Evolutionary conservation across 306 rosid species (phyloP).

Genomic region (Cicer arietinum): DNA sequence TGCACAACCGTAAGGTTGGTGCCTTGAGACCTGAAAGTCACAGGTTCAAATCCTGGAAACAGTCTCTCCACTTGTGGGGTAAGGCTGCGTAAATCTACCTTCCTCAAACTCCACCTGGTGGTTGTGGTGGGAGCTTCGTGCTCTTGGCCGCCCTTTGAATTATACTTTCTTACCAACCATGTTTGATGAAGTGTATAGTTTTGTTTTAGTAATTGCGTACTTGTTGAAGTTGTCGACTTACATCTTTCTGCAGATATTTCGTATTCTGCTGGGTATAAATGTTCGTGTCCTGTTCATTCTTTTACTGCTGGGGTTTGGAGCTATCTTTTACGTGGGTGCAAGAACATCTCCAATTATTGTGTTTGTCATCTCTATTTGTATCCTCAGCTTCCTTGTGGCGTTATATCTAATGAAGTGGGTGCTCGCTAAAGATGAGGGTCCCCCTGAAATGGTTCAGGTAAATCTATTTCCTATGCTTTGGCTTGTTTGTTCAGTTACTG

Average conservation of each 20-base stretch:
- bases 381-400: slow-evolving; percentile 83
- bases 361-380: slow-evolving; percentile 87
- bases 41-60: no score
- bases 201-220: background rate
- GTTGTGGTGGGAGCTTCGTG: no score
- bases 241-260: slow-evolving; percentile 73
- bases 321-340: slow-evolving; percentile 88
- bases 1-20: no score
- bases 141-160: no score
- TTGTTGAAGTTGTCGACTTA: slow-evolving; percentile 18
- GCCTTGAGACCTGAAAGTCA: no score
- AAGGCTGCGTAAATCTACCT: no score
- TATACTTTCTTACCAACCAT: background rate
- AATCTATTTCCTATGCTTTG: slow-evolving; percentile 44
- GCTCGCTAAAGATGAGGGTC: slow-evolving; percentile 97
- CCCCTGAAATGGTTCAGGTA: slow-evolving; percentile 98
- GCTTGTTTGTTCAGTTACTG: slow-evolving; percentile 12
- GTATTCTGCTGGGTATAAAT: slow-evolving; percentile 74
- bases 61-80: no score
- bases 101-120: no score
- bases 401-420: slow-evolving; percentile 91
- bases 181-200: background rate
- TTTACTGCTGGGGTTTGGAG: slow-evolving; percentile 73
- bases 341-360: slow-evolving; percentile 84
- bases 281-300: slow-evolving; percentile 70